Percentiles rank a stretch among this genome's conserved stretches.
phyloP scores from a whole-genome alignment of 2,329 filamentous ascomycete species.

The Didymella glomerata region DNA sequence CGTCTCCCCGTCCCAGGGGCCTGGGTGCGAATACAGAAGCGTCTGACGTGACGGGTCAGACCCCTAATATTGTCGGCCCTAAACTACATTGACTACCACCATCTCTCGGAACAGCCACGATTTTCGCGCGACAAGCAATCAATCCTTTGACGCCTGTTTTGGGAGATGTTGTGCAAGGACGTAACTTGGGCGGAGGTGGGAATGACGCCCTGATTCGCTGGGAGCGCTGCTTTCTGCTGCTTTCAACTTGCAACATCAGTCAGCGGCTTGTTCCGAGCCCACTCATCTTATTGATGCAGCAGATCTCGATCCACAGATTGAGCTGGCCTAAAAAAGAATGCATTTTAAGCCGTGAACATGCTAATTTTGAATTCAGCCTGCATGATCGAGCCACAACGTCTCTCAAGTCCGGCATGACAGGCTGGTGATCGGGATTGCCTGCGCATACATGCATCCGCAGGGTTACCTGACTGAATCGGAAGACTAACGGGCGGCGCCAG shows the following conservation, averaged over 20 bases:
- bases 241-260: slow-evolving; percentile 1
- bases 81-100: slow-evolving; percentile 2
- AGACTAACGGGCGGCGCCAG: slow-evolving; percentile 12
- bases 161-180: not conserved
- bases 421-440: not conserved
- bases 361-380: not conserved
- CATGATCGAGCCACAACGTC: not conserved
- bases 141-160: not conserved
- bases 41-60: slow-evolving; percentile 5
- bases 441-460: slow-evolving; percentile 14
- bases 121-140: slow-evolving; percentile 1
- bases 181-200: slow-evolving; percentile 11
- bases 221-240: not conserved
- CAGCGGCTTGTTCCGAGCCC: slow-evolving; percentile 2
- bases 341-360: not conserved
- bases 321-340: not conserved
- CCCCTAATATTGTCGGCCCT: slow-evolving; percentile 4
- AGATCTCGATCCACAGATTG: slow-evolving; percentile 1
- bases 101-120: slow-evolving; percentile 1
- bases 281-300: not conserved
- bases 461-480: not conserved
- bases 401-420: not conserved
- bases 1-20: slow-evolving; percentile 7
- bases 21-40: not conserved
- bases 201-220: slow-evolving; percentile 11